A percentile compares a stretch with the other conserved stretches of the same genome.
Evolutionary conservation across 2,329 filamentous ascomycete species (phyloP).

Genomic region (Pestalotiopsis sp.): DNA sequence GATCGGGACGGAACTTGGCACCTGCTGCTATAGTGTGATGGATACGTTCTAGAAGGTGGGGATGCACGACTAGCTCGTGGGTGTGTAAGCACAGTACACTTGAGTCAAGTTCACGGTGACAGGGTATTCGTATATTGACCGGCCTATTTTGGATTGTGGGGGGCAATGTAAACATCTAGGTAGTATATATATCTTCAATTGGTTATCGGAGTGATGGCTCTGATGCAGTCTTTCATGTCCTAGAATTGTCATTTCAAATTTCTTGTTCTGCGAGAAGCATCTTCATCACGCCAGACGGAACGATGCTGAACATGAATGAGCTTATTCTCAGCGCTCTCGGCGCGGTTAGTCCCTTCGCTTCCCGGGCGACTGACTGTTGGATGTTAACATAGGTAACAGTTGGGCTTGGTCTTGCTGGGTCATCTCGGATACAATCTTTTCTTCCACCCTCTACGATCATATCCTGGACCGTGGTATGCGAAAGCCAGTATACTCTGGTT

Average conservation of each 20-base stretch:
- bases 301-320: not conserved
- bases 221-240: not conserved
- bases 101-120: too few species aligned
- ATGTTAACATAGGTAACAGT: not conserved
- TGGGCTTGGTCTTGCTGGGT: not conserved
- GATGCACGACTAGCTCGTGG: too few species aligned
- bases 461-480: constrained; percentile 22
- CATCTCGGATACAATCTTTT: constrained; percentile 19
- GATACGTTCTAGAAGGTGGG: too few species aligned
- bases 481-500: constrained; percentile 12
- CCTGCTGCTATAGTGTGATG: too few species aligned
- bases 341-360: not conserved
- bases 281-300: not conserved
- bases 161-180: too few species aligned
- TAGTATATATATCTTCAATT: too few species aligned
- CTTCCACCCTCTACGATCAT: constrained; percentile 23
- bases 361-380: too few species aligned
- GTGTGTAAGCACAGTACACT: too few species aligned
- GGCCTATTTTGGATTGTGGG: too few species aligned
- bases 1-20: too few species aligned
- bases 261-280: not conserved
- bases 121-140: too few species aligned
- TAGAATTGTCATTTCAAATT: not conserved
- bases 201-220: not conserved
- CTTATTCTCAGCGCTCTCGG: not conserved